A percentile compares a stretch with the other conserved stretches of the same genome.
phyloP scores from a whole-genome alignment of 2,329 filamentous ascomycete species.

The Pyricularia pennisetigena region DNA sequence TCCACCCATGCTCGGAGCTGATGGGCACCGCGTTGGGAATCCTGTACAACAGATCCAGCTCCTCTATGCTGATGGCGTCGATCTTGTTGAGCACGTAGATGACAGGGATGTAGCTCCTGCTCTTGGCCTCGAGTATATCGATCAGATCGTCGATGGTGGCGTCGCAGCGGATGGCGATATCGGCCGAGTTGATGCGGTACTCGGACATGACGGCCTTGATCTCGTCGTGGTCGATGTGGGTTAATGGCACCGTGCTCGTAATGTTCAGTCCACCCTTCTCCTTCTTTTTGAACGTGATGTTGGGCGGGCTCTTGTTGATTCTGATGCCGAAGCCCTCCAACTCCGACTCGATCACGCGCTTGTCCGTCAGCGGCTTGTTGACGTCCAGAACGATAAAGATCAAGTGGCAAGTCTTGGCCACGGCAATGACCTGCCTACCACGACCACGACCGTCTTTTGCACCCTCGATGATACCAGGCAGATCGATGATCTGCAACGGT shows the following conservation, averaged over 20 bases:
- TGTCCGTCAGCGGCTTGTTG: conserved; percentile 96
- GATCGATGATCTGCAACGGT: conserved; percentile 95
- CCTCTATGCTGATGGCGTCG: conserved; percentile 94
- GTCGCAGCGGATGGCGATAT: conserved; percentile 96
- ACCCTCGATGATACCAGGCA: conserved; percentile 97
- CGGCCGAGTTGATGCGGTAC: conserved; percentile 91
- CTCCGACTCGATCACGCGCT: conserved; percentile 89
- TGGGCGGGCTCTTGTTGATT: conserved; percentile 94
- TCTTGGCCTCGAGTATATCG: conserved; percentile 89
- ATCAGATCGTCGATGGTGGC: conserved; percentile 96
- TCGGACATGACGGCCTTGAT: conserved; percentile 97
- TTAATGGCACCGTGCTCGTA: conserved; percentile 85
- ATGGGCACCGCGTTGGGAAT: conserved; percentile 97
- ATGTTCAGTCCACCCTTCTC: conserved; percentile 96
- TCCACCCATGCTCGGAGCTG: conserved; percentile 96
- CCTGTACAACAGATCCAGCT: conserved; percentile 88
- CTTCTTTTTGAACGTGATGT: conserved; percentile 99
- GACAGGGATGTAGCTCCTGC: conserved; percentile 94
- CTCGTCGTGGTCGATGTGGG: conserved; percentile 90
- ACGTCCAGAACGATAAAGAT: conserved; percentile 99
- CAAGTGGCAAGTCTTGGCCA: conserved; percentile 96
- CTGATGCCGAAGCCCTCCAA: conserved; percentile 95
- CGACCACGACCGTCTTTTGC: conserved; percentile 97
- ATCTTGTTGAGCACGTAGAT: conserved; percentile 99
- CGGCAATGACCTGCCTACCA: conserved; percentile 96